phyloP scores from a whole-genome alignment of 2,329 filamentous ascomycete species.

The Aspergillus unguis region DNA sequence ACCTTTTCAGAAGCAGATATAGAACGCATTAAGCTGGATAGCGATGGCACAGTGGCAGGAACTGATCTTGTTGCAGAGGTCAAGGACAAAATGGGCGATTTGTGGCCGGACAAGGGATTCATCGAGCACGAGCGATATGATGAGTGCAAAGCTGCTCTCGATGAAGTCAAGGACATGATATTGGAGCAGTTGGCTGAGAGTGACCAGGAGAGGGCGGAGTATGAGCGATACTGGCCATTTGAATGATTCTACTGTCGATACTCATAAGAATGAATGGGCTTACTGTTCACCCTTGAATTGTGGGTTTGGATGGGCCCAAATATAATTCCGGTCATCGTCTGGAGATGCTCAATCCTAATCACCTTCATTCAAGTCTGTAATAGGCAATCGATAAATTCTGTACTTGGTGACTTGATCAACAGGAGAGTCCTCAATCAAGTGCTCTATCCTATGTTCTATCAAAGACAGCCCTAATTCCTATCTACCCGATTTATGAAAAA shows the following conservation, averaged over 20 bases:
- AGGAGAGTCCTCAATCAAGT: too few relatives aligned
- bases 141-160: conserved; percentile 27
- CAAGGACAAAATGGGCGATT: conserved; percentile 26
- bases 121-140: conserved; percentile 27
- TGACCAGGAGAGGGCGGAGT: conserved; percentile 27
- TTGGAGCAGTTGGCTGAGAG: conserved; percentile 26
- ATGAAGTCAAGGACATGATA: conserved; percentile 24
- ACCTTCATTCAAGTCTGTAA: too few relatives aligned
- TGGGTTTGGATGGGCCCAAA: too few relatives aligned
- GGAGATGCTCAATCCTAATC: too few relatives aligned
- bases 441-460: too few relatives aligned
- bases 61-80: conserved; percentile 23
- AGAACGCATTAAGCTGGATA: conserved; percentile 25
- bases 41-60: conserved; percentile 25
- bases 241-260: conserved; percentile 22
- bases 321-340: too few relatives aligned
- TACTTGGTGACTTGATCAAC: too few relatives aligned
- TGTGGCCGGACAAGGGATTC: conserved; percentile 31
- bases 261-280: too few relatives aligned
- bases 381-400: too few relatives aligned
- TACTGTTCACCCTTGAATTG: too few relatives aligned
- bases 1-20: conserved; percentile 24
- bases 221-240: conserved; percentile 28
- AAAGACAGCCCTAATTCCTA: too few relatives aligned
- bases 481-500: too few relatives aligned